Evolutionary conservation across 345 rosid species (phyloP).

Genomic region (Fremontodendron californicum): DNA sequence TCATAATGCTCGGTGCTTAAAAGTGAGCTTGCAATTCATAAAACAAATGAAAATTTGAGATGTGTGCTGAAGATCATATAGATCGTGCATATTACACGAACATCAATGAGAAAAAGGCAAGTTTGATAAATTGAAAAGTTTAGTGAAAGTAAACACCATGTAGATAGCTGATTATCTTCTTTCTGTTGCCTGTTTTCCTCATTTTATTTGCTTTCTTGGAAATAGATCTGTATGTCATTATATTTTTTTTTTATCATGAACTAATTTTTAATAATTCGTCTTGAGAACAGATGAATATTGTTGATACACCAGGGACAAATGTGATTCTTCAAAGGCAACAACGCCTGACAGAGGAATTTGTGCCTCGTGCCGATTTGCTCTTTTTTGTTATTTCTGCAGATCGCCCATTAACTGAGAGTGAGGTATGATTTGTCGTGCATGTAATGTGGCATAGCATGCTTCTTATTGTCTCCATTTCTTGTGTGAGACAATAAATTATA

Average conservation of each 20-base stretch:
- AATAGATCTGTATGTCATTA: neutral
- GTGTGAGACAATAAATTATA: neutral
- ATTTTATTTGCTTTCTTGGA: neutral
- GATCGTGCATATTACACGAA: neutral
- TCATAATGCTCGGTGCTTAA: neutral
- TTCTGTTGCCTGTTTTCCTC: neutral
- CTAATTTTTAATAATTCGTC: slow-evolving; percentile 15
- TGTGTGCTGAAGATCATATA: neutral
- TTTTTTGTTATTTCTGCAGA: slow-evolving; percentile 94
- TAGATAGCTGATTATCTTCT: neutral
- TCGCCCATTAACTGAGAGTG: slow-evolving; percentile 94
- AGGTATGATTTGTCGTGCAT: slow-evolving; percentile 45
- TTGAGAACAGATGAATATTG: slow-evolving; percentile 73
- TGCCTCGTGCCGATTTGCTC: slow-evolving; percentile 92
- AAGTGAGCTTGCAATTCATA: neutral
- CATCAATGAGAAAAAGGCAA: neutral
- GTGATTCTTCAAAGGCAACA: slow-evolving; percentile 97
- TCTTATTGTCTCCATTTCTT: neutral
- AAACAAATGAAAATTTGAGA: neutral
- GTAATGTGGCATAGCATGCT: slow-evolving; percentile 12
- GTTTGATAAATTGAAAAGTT: neutral
- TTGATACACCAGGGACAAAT: slow-evolving; percentile 95
- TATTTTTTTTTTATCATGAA: slow-evolving; percentile 12
- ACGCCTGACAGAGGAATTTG: slow-evolving; percentile 91
- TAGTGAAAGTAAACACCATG: neutral